Evolutionary conservation across 345 rosid species (phyloP).

Genomic region (Diplotaxis tenuifolia): DNA sequence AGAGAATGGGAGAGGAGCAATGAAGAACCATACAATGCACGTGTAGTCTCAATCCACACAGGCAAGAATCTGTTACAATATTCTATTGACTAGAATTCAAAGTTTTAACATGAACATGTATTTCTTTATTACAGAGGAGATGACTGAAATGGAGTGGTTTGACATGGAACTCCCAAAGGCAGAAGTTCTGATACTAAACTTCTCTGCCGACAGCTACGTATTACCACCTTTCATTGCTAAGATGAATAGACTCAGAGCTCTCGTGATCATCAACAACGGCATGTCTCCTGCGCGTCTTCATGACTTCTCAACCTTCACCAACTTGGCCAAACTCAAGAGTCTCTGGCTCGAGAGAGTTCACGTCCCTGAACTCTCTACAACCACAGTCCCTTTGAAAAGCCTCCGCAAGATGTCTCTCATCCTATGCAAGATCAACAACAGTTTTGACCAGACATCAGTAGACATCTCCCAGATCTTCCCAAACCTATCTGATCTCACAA

Average conservation of each 20-base stretch:
- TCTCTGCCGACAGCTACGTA: slow-evolving; percentile 52
- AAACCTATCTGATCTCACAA: slow-evolving; percentile 56
- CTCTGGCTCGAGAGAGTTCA: slow-evolving; percentile 82
- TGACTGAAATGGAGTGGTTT: slow-evolving; percentile 86
- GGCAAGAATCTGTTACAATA: slow-evolving; percentile 35
- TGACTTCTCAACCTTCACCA: slow-evolving; percentile 55
- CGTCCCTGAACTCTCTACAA: slow-evolving; percentile 44
- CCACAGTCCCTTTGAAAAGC: slow-evolving; percentile 41
- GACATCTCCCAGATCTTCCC: slow-evolving; percentile 65
- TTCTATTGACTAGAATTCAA: neutral
- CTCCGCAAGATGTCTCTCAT: slow-evolving; percentile 63
- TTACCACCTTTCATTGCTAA: slow-evolving; percentile 77
- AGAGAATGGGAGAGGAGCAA: slow-evolving; percentile 78
- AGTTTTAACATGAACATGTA: neutral
- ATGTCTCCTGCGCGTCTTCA: slow-evolving; percentile 46
- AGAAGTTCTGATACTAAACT: slow-evolving; percentile 79
- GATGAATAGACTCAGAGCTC: slow-evolving; percentile 76
- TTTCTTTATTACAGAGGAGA: slow-evolving; percentile 51
- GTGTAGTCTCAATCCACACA: slow-evolving; percentile 76
- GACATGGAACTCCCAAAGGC: slow-evolving; percentile 81
- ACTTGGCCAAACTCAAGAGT: slow-evolving; percentile 56
- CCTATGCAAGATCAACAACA: slow-evolving; percentile 60
- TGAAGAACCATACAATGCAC: slow-evolving; percentile 62
- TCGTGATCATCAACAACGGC: slow-evolving; percentile 64
- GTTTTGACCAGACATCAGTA: slow-evolving; percentile 45